These are phyloP conservation scores for Russula earlei DNA, from an alignment of 768 basidiomycete species.

Conservation along the genomic window DNA sequence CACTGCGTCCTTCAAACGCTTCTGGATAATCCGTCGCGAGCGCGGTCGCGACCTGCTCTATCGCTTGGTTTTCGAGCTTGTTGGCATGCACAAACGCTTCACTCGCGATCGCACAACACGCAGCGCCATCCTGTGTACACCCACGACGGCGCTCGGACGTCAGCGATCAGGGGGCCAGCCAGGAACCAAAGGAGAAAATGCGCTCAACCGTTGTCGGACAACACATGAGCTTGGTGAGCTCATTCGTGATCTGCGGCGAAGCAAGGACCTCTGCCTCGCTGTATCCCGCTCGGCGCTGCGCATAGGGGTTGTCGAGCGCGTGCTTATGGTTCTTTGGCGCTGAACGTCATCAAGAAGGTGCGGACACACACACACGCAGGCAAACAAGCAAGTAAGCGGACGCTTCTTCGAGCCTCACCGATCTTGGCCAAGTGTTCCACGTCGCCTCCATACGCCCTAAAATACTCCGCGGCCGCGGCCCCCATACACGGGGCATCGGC, in stretches of 20 bases:
- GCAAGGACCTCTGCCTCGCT: conserved; percentile 60
- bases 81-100: conserved; percentile 69
- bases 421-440: conserved; percentile 67
- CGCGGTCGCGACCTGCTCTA: conserved; percentile 64
- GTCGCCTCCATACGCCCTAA: conserved; percentile 59
- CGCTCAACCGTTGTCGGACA: conserved; percentile 59
- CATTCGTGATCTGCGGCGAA: conserved; percentile 58
- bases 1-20: conserved; percentile 56
- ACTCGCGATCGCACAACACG: conserved; percentile 67
- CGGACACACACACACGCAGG: too few relatives aligned
- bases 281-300: conserved; percentile 77
- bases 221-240: conserved; percentile 79
- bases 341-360: conserved; percentile 24
- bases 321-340: conserved; percentile 82
- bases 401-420: conserved; percentile 38
- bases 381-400: too few relatives aligned
- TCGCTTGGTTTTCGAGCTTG: conserved; percentile 74
- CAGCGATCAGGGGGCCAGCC: too few relatives aligned
- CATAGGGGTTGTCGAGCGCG: conserved; percentile 75
- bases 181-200: too few relatives aligned
- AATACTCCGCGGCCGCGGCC: conserved; percentile 68
- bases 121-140: conserved; percentile 52
- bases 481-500: conserved; percentile 64
- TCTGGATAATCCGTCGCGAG: conserved; percentile 56
- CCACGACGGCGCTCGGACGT: too few relatives aligned